A percentile compares a stretch with the other conserved stretches of the same genome.
phyloP scores from a whole-genome alignment of 352 stramenopile species.

The Globisporangium recalcitrans region DNA sequence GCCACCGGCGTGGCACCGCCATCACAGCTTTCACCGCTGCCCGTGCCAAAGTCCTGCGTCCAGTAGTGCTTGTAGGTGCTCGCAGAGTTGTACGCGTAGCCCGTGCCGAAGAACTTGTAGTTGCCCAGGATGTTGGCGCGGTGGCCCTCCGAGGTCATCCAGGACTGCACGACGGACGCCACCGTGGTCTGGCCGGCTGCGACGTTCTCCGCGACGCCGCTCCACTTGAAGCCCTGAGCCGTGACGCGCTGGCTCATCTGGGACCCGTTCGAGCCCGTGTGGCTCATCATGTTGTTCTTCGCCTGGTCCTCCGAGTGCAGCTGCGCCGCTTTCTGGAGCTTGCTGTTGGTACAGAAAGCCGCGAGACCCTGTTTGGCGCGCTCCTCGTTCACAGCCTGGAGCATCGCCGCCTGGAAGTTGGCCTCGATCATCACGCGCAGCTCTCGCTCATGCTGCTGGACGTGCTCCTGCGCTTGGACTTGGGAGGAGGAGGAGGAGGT shows the following conservation, averaged over 20 bases:
- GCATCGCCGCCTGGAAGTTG: conserved; percentile 18
- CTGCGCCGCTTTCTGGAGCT: conserved; percentile 28
- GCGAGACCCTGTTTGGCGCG: conserved; percentile 14
- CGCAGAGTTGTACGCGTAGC: conserved; percentile 39
- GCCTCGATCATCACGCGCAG: conserved; percentile 5
- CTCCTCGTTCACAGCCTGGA: conserved; percentile 19
- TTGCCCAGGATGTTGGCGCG: conserved; percentile 21
- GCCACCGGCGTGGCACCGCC: not conserved
- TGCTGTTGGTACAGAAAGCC: conserved; percentile 24
- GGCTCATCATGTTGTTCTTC: conserved; percentile 25
- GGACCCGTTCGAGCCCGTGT: conserved; percentile 25
- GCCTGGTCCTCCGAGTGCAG: conserved; percentile 30
- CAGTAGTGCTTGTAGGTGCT: conserved; percentile 41
- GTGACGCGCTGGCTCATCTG: conserved; percentile 19
- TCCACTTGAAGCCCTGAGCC: conserved; percentile 23
- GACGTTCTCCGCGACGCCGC: conserved; percentile 19
- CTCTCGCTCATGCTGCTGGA: not conserved
- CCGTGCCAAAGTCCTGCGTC: conserved; percentile 50
- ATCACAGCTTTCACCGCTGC: conserved; percentile 22
- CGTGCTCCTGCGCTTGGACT: conserved; percentile 9
- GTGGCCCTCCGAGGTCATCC: conserved; percentile 20
- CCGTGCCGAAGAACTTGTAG: conserved; percentile 32
- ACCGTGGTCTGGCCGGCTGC: conserved; percentile 18
- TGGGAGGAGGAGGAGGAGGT: not conserved
- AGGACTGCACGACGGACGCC: conserved; percentile 16